Conservation (phyloP, 441 rosid genomes). For the Aleurites moluccanus region DNA sequence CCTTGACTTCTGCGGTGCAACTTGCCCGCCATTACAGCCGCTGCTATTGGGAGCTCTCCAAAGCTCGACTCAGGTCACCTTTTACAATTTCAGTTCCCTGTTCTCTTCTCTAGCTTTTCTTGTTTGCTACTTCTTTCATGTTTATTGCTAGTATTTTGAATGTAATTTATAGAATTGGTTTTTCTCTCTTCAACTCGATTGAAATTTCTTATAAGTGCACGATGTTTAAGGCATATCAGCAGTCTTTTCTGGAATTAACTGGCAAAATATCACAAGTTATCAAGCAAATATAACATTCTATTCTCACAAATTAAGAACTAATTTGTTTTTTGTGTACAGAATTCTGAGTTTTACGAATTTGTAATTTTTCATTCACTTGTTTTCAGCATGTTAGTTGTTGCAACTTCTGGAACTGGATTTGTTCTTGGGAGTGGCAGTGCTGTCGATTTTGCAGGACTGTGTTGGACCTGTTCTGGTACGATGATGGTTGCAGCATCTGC, state of each 20-base stretch:
- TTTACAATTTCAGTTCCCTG: not conserved
- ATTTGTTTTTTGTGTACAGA: not conserved
- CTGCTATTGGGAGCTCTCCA: constrained; percentile 95
- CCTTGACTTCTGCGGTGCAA: constrained; percentile 25
- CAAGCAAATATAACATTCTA: not conserved
- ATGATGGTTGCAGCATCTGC: constrained; percentile 99
- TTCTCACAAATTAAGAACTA: not conserved
- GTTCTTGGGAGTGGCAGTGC: constrained; percentile 70
- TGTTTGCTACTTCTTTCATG: not conserved
- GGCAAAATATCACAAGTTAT: not conserved
- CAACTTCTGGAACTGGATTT: constrained; percentile 95
- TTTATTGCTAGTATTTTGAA: not conserved
- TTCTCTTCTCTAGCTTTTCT: not conserved
- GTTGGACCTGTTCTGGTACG: constrained; percentile 91
- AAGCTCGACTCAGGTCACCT: constrained; percentile 87
- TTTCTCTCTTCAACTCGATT: not conserved
- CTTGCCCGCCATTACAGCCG: constrained; percentile 58
- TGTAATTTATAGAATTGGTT: not conserved
- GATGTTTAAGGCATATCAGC: not conserved
- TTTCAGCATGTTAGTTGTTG: constrained; percentile 83
- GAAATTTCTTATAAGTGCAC: too few relatives aligned
- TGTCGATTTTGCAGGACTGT: constrained; percentile 69
- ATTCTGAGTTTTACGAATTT: not conserved
- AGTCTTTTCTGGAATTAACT: constrained; percentile 1
- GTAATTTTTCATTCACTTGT: not conserved